Evolutionary conservation across 2,329 filamentous ascomycete genomes (phyloP).

Genomic region (Fusarium sp.): DNA sequence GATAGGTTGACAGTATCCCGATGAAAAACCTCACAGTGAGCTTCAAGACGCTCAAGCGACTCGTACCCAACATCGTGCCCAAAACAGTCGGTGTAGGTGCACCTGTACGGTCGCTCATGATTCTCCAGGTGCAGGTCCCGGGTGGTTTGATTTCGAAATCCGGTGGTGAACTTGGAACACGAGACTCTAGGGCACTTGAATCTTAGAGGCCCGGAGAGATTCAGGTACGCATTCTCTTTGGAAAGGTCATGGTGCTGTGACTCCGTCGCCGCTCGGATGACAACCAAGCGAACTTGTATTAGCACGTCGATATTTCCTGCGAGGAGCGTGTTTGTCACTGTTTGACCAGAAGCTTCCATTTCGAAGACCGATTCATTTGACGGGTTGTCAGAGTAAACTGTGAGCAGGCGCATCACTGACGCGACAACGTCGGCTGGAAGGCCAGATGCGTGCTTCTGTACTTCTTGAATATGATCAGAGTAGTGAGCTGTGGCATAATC

Average conservation of each 20-base stretch:
- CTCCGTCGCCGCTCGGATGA: neutral
- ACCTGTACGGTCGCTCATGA: accelerated
- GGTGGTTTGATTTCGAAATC: accelerated
- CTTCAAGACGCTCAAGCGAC: accelerated
- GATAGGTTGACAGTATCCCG: accelerated
- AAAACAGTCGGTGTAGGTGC: accelerated
- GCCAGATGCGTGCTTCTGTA: neutral
- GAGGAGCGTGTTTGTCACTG: neutral
- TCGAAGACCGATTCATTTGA: neutral
- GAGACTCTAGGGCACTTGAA: neutral
- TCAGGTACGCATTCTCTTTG: neutral
- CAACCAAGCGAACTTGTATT: neutral
- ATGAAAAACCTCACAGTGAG: neutral
- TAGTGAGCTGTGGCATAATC: neutral
- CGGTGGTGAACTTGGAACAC: neutral
- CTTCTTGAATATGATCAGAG: neutral
- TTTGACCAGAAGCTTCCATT: neutral
- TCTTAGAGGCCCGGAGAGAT: accelerated
- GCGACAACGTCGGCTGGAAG: neutral
- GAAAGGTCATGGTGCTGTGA: neutral
- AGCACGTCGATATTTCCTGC: neutral
- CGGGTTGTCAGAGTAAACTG: neutral
- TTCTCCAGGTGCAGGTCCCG: accelerated
- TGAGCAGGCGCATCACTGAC: neutral
- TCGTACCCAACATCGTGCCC: accelerated